These are phyloP conservation scores for Sugiyamaella smithiae DNA, from an alignment of 805 yeast genomes.

Conservation along the genomic window DNA sequence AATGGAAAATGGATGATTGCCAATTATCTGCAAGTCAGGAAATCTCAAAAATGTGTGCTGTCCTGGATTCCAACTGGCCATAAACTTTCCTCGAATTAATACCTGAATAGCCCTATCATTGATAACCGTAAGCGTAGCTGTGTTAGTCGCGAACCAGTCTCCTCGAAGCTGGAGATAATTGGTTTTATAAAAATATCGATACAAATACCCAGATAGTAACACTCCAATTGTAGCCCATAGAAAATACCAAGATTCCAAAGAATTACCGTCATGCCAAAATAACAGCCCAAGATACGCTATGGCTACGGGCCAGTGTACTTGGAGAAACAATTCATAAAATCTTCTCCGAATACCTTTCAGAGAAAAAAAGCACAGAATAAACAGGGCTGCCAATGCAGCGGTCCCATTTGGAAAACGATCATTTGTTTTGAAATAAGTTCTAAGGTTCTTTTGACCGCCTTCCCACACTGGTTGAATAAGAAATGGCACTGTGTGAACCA, in stretches of 20 bases:
- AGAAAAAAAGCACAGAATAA: conserved; percentile 17
- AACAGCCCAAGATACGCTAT: conserved; percentile 20
- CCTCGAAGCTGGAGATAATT: conserved; percentile 17
- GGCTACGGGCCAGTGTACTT: conserved; percentile 24
- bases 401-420: conserved; percentile 9
- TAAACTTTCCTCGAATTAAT: conserved; percentile 7
- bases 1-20: conserved; percentile 24
- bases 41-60: conserved; percentile 24
- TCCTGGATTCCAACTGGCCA: conserved; percentile 21
- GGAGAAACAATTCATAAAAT: conserved; percentile 22
- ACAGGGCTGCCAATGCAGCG: conserved; percentile 16
- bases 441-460: conserved; percentile 18
- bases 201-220: conserved; percentile 13
- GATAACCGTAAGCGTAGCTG: conserved; percentile 8
- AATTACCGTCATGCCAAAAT: conserved; percentile 18
- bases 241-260: conserved; percentile 20
- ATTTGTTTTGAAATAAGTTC: not conserved
- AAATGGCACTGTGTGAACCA: conserved; percentile 22
- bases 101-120: conserved; percentile 16
- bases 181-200: conserved; percentile 20
- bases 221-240: conserved; percentile 20
- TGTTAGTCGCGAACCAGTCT: conserved; percentile 18
- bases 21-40: conserved; percentile 15
- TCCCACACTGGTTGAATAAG: conserved; percentile 17
- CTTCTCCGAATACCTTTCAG: conserved; percentile 16